Conservation (phyloP, 768 basidiomycete genomes). For the Heimioporus sp. region DNA sequence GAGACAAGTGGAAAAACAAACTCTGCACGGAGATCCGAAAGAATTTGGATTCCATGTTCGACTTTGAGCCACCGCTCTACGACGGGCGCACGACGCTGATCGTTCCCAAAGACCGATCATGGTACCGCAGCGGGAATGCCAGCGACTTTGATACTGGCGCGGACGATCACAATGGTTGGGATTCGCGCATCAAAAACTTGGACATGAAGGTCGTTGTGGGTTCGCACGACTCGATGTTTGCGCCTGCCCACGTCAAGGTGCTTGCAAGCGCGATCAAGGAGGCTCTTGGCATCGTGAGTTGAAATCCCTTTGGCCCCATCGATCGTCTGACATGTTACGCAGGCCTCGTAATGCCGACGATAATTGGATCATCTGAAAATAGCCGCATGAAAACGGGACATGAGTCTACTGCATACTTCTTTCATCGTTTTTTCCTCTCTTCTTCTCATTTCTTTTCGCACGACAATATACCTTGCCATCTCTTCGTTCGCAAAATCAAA, state of each 20-base stretch:
- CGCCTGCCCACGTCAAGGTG: conserved; percentile 30
- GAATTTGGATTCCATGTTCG: conserved; percentile 33
- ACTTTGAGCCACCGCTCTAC: conserved; percentile 28
- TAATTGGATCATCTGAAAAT: too few species aligned
- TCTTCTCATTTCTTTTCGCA: too few species aligned
- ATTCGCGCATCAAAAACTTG: conserved; percentile 23
- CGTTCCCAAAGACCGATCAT: conserved; percentile 31
- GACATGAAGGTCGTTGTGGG: conserved; percentile 28
- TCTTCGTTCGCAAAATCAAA: too few species aligned
- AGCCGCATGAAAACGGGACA: too few species aligned
- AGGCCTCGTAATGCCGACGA: too few species aligned
- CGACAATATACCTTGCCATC: too few species aligned
- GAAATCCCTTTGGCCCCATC: not conserved
- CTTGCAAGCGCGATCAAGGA: conserved; percentile 26
- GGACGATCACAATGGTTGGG: conserved; percentile 33
- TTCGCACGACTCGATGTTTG: conserved; percentile 32
- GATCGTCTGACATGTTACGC: not conserved
- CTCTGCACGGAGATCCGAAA: conserved; percentile 30
- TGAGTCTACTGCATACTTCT: not conserved
- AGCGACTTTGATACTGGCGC: conserved; percentile 30
- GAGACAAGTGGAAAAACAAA: conserved; percentile 31
- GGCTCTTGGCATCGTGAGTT: conserved; percentile 13
- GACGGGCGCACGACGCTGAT: conserved; percentile 23
- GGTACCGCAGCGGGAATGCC: conserved; percentile 29
- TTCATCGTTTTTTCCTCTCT: too few species aligned